Evolutionary conservation across 163 green algal genomes (phyloP), one percentile per base, ranked within the genome.

Genomic region (Chloromonas sp.): DNA sequence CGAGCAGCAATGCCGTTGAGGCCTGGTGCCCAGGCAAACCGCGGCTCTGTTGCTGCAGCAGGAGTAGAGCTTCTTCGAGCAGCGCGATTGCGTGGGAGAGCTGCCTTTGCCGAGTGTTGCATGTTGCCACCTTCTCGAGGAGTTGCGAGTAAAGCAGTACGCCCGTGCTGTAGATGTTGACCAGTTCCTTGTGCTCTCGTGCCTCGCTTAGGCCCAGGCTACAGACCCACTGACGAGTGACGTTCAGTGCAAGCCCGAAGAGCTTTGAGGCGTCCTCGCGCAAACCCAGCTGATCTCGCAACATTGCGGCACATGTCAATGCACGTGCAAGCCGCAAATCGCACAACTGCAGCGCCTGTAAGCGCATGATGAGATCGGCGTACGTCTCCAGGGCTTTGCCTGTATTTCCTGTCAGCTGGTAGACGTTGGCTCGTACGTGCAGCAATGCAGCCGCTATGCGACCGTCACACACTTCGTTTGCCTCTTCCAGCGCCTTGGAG

Each of bases 141-240:
- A 82, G 81, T 0, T 60, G 3, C 14, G 84, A 85, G 61, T 91
- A 90, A 60, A 88, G 58, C 2, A 14, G 59, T 0, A 82, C 88
- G 59, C 88, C 90, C 14, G 78, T 5, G 0, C 78, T 62, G 79
- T 92, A 93, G 11, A 93, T 60, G 85, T 91, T 91, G 71, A 90
- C 83, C 62, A 87, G 83, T 82, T 92, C 88, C 1, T 86, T 78
- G 58, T 88, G 83, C 78, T 91, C 84, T 82, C 87, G 82, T 60
- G 80, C 60, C 3, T 71, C 83, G 71, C 8, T 71, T 76, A 86
- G 36, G 1, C 62, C 58, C 57, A 83, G 58, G 1, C 62, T 60
- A 71, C 14, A 71, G 1, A 36, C 8, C 1, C 13, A 71, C 1
- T 1, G 58, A 1, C 15, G 3, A 78, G 2, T 62, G 2, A 36